These are phyloP conservation scores for Saccharomycopsis hybrid DNA, from an alignment of 1,139 yeast species.

Conservation along the genomic window DNA sequence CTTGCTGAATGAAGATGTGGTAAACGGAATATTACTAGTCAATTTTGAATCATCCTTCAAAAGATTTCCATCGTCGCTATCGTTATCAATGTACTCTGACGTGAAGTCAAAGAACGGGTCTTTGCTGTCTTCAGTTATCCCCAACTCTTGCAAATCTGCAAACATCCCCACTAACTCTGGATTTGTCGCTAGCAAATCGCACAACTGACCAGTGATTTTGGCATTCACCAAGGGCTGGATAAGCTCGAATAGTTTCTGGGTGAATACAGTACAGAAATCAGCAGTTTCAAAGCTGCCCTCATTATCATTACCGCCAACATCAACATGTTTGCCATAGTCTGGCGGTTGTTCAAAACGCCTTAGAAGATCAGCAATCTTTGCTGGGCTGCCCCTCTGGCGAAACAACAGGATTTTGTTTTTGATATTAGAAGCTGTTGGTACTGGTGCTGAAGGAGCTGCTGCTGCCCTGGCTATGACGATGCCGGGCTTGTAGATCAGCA, in stretches of 20 bases:
- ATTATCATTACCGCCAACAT: too few species aligned
- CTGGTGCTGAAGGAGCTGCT: too few species aligned
- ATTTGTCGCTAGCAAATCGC: conserved; percentile 6
- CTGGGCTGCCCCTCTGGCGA: conserved; percentile 2
- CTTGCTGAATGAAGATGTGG: conserved; percentile 1
- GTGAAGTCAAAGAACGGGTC: not conserved
- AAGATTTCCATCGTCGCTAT: too few species aligned
- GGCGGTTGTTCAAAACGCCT: not conserved
- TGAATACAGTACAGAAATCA: conserved; percentile 15
- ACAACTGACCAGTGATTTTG: conserved; percentile 7
- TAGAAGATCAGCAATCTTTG: not conserved
- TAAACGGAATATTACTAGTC: not conserved
- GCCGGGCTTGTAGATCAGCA: too few species aligned
- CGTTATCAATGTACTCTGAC: not conserved
- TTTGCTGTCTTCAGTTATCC: not conserved
- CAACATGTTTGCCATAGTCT: not conserved
- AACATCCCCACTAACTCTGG: not conserved
- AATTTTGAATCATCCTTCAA: too few species aligned
- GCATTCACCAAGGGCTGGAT: conserved; percentile 8
- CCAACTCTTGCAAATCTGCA: not conserved
- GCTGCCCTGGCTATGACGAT: too few species aligned
- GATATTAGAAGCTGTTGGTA: too few species aligned
- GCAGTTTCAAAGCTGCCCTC: not conserved
- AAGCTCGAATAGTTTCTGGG: conserved; percentile 7
- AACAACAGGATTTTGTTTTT: not conserved